These are phyloP conservation scores for Metarhizium rileyi DNA, from an alignment of 2,329 filamentous ascomycete species.

Conservation along the genomic window DNA sequence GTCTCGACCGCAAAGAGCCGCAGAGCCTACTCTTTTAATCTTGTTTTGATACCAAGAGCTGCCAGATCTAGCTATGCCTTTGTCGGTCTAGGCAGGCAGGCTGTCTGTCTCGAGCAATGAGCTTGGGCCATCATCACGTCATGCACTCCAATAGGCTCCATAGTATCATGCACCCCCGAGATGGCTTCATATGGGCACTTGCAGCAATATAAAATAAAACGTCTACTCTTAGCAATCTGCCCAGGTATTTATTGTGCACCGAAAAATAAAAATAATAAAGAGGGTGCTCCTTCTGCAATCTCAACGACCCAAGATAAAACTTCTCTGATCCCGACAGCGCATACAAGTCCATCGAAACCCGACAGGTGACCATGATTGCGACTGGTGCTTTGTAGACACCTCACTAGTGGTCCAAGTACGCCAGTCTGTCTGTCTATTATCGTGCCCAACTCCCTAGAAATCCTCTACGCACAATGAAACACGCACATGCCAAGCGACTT, in stretches of 20 bases:
- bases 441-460: neutral
- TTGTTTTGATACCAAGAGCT: no score
- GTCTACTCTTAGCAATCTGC: conserved; percentile 12
- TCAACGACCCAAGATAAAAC: neutral
- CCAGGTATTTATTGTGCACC: conserved; percentile 8
- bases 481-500: neutral
- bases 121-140: no score
- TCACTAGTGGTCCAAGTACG: neutral
- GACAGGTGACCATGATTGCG: neutral
- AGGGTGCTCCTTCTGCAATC: conserved; percentile 2
- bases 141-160: no score
- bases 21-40: no score
- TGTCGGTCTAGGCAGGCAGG: no score
- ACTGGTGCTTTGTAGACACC: neutral
- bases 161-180: neutral
- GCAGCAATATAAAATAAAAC: conserved; percentile 2
- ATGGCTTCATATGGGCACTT: neutral
- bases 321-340: neutral
- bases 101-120: no score
- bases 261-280: no score
- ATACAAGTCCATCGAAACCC: neutral
- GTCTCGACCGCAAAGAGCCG: no score
- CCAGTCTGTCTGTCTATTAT: neutral
- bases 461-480: neutral
- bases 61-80: no score